phyloP scores from a whole-genome alignment of 495 filamentous ascomycete species.

The Penicillium macrosclerotiorum region DNA sequence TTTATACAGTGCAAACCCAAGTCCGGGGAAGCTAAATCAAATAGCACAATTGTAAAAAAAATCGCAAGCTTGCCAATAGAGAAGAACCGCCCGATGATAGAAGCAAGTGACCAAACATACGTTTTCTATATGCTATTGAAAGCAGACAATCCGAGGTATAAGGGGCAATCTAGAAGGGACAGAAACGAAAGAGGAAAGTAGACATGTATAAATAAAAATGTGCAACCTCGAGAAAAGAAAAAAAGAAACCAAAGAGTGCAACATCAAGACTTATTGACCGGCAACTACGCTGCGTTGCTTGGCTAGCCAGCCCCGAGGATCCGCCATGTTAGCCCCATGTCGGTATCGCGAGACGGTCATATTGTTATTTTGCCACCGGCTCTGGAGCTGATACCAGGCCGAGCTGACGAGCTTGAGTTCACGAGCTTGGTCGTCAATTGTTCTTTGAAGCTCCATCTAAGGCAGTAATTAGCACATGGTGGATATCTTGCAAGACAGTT shows the following conservation, averaged over 20 bases:
- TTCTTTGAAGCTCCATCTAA: slow-evolving; percentile 56
- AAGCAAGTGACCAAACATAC: slow-evolving; percentile 3
- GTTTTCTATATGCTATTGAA: slow-evolving; percentile 10
- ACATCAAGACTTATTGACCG: slow-evolving; percentile 27
- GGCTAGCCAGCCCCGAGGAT: slow-evolving; percentile 87
- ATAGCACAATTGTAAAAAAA: neutral
- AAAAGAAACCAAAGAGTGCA: neutral
- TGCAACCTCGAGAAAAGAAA: slow-evolving; percentile 2
- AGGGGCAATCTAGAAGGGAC: slow-evolving; percentile 9
- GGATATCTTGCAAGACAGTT: neutral
- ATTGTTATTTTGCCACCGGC: slow-evolving; percentile 82
- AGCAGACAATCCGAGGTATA: slow-evolving; percentile 7
- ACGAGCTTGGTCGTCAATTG: slow-evolving; percentile 66
- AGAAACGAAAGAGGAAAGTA: slow-evolving; percentile 4
- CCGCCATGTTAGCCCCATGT: slow-evolving; percentile 59
- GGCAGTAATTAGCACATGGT: slow-evolving; percentile 14
- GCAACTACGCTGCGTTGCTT: slow-evolving; percentile 77
- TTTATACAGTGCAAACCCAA: neutral
- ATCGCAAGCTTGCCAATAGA: neutral
- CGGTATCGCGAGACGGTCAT: slow-evolving; percentile 57
- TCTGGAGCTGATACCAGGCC: slow-evolving; percentile 89
- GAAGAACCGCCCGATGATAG: slow-evolving; percentile 5
- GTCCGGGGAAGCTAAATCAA: neutral
- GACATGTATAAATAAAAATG: no score
- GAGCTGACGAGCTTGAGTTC: slow-evolving; percentile 84